Evolutionary conservation across 23 red algal genomes (phyloP).

Genomic region (Cyanidium caldarium): DNA sequence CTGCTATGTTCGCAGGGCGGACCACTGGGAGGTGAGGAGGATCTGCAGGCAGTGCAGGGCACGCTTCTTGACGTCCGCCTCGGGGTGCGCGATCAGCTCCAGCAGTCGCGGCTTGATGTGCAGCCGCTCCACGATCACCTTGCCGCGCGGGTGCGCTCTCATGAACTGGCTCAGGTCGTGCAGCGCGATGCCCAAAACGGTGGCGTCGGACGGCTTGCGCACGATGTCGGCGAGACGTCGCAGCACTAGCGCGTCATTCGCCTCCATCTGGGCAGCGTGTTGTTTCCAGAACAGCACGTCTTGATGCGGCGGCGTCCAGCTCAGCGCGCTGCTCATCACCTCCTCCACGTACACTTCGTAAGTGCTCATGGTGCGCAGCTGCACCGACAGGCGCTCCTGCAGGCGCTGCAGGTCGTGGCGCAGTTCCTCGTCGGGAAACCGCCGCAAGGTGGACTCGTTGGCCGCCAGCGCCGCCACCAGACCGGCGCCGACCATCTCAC

Average conservation of each 20-base stretch:
- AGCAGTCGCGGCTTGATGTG: slow-evolving; percentile 72
- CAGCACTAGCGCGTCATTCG: slow-evolving; percentile 55
- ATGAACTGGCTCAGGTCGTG: slow-evolving; percentile 78
- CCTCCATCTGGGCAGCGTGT: slow-evolving; percentile 56
- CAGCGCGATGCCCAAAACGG: slow-evolving; percentile 49
- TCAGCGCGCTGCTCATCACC: slow-evolving; percentile 57
- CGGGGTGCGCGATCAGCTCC: slow-evolving; percentile 35
- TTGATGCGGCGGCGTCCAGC: slow-evolving; percentile 71
- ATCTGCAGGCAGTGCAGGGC: not conserved
- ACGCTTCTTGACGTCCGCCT: not conserved
- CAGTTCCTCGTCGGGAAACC: slow-evolving; percentile 71
- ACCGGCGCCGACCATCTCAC: slow-evolving; percentile 91
- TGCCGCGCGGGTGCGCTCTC: slow-evolving; percentile 55
- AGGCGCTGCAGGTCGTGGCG: slow-evolving; percentile 41
- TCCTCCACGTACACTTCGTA: slow-evolving; percentile 80
- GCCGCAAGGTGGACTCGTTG: slow-evolving; percentile 17
- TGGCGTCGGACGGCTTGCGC: slow-evolving; percentile 36
- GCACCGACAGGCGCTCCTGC: slow-evolving; percentile 24
- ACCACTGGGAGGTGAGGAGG: too few relatives aligned
- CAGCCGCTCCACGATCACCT: slow-evolving; percentile 37
- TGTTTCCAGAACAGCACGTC: slow-evolving; percentile 70
- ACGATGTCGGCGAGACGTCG: slow-evolving; percentile 23
- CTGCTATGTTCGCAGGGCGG: too few relatives aligned
- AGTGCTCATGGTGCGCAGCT: slow-evolving; percentile 60
- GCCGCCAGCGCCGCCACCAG: slow-evolving; percentile 25